These are phyloP conservation scores for Colletotrichum sp. DNA, from an alignment of 2,329 filamentous ascomycete species.

Conservation along the genomic window DNA sequence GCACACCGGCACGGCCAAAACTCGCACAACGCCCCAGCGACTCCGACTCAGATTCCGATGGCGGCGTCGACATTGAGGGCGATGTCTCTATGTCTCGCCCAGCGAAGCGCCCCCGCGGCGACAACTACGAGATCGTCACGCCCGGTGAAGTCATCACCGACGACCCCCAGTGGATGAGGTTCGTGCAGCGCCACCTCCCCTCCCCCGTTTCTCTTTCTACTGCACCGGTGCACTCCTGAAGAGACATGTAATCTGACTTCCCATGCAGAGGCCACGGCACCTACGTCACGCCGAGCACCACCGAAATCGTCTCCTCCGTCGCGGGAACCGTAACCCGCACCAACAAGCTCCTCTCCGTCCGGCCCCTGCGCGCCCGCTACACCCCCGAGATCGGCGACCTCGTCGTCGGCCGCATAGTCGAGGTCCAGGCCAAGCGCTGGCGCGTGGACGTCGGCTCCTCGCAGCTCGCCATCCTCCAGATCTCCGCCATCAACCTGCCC, in stretches of 20 bases:
- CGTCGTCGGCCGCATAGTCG: slow-evolving; percentile 90
- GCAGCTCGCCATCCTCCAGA: slow-evolving; percentile 82
- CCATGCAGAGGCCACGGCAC: slow-evolving; percentile 84
- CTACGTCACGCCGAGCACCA: slow-evolving; percentile 67
- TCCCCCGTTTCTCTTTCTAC: neutral
- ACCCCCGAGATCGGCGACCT: slow-evolving; percentile 95
- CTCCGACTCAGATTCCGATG: slow-evolving; percentile 49
- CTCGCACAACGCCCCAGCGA: slow-evolving; percentile 32
- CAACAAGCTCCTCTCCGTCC: slow-evolving; percentile 94
- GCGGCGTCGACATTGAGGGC: slow-evolving; percentile 50
- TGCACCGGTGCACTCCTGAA: neutral
- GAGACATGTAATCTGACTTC: neutral
- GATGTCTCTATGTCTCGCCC: slow-evolving; percentile 48
- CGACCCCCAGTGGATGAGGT: slow-evolving; percentile 97
- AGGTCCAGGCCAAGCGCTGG: slow-evolving; percentile 94
- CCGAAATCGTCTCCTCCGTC: slow-evolving; percentile 84
- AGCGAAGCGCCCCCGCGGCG: slow-evolving; percentile 41
- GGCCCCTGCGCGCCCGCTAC: slow-evolving; percentile 89
- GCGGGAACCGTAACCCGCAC: slow-evolving; percentile 90
- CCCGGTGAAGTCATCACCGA: slow-evolving; percentile 88
- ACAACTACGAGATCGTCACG: slow-evolving; percentile 71
- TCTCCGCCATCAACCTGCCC: slow-evolving; percentile 91
- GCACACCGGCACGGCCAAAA: slow-evolving; percentile 28
- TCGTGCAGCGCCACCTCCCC: slow-evolving; percentile 25
- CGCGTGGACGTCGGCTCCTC: slow-evolving; percentile 92